Conservation (phyloP, 2,329 filamentous ascomycete genomes). For the Colletotrichum neosansevieriae region DNA sequence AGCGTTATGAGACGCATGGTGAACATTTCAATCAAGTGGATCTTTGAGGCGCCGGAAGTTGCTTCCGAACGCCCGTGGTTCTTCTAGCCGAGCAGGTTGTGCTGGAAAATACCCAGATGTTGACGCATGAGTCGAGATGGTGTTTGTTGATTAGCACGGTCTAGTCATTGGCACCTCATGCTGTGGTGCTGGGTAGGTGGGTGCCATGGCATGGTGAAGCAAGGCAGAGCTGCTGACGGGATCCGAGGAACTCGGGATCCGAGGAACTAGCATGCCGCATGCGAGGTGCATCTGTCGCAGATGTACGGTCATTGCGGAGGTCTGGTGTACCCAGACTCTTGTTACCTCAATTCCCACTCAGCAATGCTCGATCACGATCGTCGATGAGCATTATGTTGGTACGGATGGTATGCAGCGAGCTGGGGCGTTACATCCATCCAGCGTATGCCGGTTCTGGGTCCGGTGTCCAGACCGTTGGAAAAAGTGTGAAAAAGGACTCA, state of each 20-base stretch:
- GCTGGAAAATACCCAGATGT: constrained; percentile 9
- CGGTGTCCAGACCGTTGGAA: constrained; percentile 8
- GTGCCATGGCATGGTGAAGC: not conserved
- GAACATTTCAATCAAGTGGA: constrained; percentile 15
- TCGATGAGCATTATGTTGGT: not conserved
- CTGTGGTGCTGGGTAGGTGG: not conserved
- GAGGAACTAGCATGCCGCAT: not conserved
- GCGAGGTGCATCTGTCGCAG: constrained; percentile 19
- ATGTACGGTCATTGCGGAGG: constrained; percentile 25
- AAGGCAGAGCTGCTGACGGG: constrained; percentile 7
- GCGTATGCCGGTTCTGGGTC: not conserved
- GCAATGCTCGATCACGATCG: not conserved
- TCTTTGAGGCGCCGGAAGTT: not conserved
- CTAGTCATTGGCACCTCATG: constrained; percentile 12
- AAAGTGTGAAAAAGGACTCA: too few species aligned
- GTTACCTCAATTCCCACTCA: not conserved
- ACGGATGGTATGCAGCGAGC: not conserved
- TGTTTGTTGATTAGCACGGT: not conserved
- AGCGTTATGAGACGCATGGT: constrained; percentile 23
- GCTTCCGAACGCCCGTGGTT: constrained; percentile 9
- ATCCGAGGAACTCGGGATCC: constrained; percentile 4
- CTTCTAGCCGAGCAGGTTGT: not conserved
- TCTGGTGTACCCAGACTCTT: not conserved
- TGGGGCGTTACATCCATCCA: too few species aligned
- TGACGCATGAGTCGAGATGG: constrained; percentile 13